Evolutionary conservation across 768 basidiomycete species (phyloP), one percentile per base, ranked within the genome.

Genomic region (Exidia glandulosa): DNA sequence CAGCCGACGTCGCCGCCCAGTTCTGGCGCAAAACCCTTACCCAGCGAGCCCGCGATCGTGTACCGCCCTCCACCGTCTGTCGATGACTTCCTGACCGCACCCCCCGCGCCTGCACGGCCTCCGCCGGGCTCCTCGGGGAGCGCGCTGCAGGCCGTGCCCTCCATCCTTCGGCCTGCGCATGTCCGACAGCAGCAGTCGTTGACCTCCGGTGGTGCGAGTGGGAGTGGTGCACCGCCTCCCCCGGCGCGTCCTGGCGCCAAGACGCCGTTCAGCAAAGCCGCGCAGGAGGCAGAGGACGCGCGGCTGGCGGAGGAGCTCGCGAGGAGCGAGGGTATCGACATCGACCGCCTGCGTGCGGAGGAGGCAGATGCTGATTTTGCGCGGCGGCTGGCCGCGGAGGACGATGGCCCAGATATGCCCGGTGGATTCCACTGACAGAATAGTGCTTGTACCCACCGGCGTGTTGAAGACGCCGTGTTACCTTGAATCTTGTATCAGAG

Each of bases 321-420:
- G 6, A 13, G 48, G 36, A 57, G 54, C n/a, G 62, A 63, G 47
- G 62, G 62, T 5, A 57, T 63, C 1, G 62, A 63, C 50, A 25
- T 63, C 34, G 62, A 50, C 9, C 32, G 62, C n/a, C 29, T 63
- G 60, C 27, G 56, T 13, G 34, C 50, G 16, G 60, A 60, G 60
- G 62, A 63, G 32, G 60, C 59, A 6, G 62, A 63, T 52, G 62
- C 62, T 3, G 62, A 60, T 48, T 23, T 61, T 16, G 62, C 62
- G 16, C 47, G 62, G 13, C 12, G 47, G 47, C n/a, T 63, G 23
- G 62, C 62, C 7, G 23, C 23, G 14, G 59, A 63, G 33, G 61
- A 60, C 2, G 52, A 59, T 55, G 62, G 67, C n/a, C 37, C 62
- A 52, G 64, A 62, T 14, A 25, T 54, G 16, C 50, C 50, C 30